Base-by-base conservation (phyloP, 192 early-diverging fungal species). In the Linnemannia hyalina region DNA sequence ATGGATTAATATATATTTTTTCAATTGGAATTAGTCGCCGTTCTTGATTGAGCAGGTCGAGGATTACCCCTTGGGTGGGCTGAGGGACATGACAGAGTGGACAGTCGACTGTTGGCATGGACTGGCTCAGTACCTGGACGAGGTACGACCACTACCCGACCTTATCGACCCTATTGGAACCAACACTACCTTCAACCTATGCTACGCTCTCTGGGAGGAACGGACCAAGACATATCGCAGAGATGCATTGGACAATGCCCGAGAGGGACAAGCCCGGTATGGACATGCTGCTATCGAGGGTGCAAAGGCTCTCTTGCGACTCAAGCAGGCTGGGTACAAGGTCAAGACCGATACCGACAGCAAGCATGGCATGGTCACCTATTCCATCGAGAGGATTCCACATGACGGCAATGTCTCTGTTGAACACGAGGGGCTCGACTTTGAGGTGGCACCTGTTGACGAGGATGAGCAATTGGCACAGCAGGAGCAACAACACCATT, bases 31-130 rank as follows among this genome's bases (percentile, higher is more conserved):
- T 6, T 76, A 91, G 89, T 91, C 94, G 13, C 96, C 96, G 1
- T 96, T 96, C 81, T 85, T 98, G 73, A 90, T 93, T 1, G 95
- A 97, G 80, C 88, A 95, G 20, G 80, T 95, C 42, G 90, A 94
- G 60, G 83, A 90, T 29, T 97, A 98, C 68, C 91, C 93, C 78
- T 87, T 91, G 60, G 96, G 97, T 29, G 97, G 92, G 22, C 42
- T 95, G 4, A 84, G 95, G 26, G 92, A 93, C 47, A 93, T 95
- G 92, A 80, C 91, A 22, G 90, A 87, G 22, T 88, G 91, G 80
- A 91, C 92, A 18, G 72, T 89, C 4, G 83, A 90, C 23, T 95
- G 94, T 75, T 95, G 93, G 90, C 52, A 82, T 29, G 82, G 79
- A 36, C 73, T 92, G 49, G 70, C 89, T 11, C 44, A 89, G 16